Conservation (phyloP, 495 filamentous ascomycete species). For the Tuber umbilicatum region DNA sequence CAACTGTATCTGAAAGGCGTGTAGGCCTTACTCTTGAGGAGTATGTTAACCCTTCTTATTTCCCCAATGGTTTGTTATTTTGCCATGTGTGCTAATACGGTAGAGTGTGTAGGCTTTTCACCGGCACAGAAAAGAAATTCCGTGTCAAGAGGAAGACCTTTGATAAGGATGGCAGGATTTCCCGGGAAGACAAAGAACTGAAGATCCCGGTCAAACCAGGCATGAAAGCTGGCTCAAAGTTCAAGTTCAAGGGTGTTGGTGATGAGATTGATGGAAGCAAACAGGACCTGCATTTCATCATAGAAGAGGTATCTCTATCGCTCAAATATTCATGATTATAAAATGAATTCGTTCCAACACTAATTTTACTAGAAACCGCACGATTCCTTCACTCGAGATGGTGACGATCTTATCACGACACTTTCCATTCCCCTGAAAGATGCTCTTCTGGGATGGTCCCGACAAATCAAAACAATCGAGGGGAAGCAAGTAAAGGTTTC, state of each 20-base stretch:
- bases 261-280: conserved; percentile 97
- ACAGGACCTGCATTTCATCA: conserved; percentile 90
- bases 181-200: conserved; percentile 76
- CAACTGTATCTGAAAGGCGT: conserved; percentile 80
- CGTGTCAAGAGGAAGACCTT: conserved; percentile 95
- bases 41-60: conserved; percentile 21
- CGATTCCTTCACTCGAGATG: conserved; percentile 70
- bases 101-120: conserved; percentile 51
- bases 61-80: neutral
- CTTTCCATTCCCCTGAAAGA: conserved; percentile 87
- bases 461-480: conserved; percentile 88
- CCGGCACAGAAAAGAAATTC: conserved; percentile 85
- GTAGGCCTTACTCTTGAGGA: conserved; percentile 79
- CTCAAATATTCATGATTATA: neutral
- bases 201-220: conserved; percentile 93
- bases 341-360: conserved; percentile 24
- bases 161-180: conserved; percentile 74
- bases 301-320: conserved; percentile 71
- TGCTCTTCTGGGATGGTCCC: conserved; percentile 89
- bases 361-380: conserved; percentile 63
- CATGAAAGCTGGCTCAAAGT: conserved; percentile 91
- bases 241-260: conserved; percentile 91
- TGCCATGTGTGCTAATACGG: neutral
- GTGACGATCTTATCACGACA: conserved; percentile 71
- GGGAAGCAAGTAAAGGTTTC: conserved; percentile 70